Conservation (phyloP, 2,329 filamentous ascomycete species). For the Cryphonectria parasitica region DNA sequence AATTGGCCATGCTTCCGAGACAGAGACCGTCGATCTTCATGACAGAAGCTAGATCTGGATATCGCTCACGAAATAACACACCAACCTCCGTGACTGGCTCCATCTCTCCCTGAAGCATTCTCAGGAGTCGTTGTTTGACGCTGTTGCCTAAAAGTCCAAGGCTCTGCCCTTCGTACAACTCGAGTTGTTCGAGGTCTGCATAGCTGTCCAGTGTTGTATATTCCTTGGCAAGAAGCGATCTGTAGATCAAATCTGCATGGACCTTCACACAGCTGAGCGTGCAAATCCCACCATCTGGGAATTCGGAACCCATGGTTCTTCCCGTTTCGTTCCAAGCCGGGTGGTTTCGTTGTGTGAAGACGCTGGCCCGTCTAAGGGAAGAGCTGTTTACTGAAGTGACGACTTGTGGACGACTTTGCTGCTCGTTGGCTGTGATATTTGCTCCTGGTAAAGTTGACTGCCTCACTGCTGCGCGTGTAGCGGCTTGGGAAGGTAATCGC, state of each 20-base stretch:
- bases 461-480: background rate
- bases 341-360: background rate
- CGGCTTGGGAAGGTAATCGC: background rate
- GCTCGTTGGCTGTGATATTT: background rate
- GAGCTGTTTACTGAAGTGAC: background rate
- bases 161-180: background rate
- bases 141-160: background rate
- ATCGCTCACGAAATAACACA: background rate
- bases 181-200: conserved; percentile 3
- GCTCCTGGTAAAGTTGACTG: background rate
- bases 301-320: background rate
- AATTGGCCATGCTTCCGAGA: conserved; percentile 9
- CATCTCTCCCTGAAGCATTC: background rate
- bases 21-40: conserved; percentile 9
- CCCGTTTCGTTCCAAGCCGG: background rate
- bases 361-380: background rate
- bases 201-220: conserved; percentile 3
- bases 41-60: background rate
- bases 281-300: background rate
- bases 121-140: conserved; percentile 2
- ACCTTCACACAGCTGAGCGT: background rate
- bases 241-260: background rate
- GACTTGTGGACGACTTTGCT: background rate
- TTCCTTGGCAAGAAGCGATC: background rate
- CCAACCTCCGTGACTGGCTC: conserved; percentile 6